Conservation (phyloP, 116 monocot species). For the Cymodocea nodosa region DNA sequence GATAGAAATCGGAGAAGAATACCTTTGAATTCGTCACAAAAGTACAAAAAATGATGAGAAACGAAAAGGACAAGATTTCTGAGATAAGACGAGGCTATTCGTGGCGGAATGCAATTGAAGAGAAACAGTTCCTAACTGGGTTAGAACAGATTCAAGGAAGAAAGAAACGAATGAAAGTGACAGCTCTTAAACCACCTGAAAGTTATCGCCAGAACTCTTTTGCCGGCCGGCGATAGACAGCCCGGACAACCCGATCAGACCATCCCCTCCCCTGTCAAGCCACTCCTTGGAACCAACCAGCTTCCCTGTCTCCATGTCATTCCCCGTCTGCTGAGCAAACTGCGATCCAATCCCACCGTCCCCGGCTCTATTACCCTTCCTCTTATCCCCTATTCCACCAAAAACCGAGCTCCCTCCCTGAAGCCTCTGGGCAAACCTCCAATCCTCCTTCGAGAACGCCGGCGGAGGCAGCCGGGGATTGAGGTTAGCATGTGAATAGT, state of each 20-base stretch:
- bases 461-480: constrained; percentile 77
- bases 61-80: too few relatives aligned
- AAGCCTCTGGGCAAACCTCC: constrained; percentile 47
- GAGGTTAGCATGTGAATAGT: constrained; percentile 50
- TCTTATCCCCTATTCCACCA: constrained; percentile 46
- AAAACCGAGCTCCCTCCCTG: constrained; percentile 21
- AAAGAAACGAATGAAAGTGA: too few relatives aligned
- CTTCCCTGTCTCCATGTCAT: constrained; percentile 1
- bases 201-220: constrained; percentile 55
- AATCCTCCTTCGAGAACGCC: constrained; percentile 58
- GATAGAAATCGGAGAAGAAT: too few relatives aligned
- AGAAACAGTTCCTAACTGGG: too few relatives aligned
- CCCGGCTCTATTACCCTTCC: constrained; percentile 13
- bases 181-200: constrained; percentile 32
- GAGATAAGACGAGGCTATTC: too few relatives aligned
- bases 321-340: constrained; percentile 10
- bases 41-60: too few relatives aligned
- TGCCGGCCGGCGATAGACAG: constrained; percentile 17
- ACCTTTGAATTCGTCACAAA: too few relatives aligned
- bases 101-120: too few relatives aligned
- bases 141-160: too few relatives aligned
- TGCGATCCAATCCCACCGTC: constrained; percentile 18
- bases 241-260: constrained; percentile 35
- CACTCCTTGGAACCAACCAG: constrained; percentile 15
- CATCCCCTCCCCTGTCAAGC: constrained; percentile 40